Percentiles rank a stretch among this genome's conserved stretches.
These are phyloP conservation scores for Paramecium bursaria DNA, from an alignment of 73 alveolate genomes.

Conservation along the genomic window DNA sequence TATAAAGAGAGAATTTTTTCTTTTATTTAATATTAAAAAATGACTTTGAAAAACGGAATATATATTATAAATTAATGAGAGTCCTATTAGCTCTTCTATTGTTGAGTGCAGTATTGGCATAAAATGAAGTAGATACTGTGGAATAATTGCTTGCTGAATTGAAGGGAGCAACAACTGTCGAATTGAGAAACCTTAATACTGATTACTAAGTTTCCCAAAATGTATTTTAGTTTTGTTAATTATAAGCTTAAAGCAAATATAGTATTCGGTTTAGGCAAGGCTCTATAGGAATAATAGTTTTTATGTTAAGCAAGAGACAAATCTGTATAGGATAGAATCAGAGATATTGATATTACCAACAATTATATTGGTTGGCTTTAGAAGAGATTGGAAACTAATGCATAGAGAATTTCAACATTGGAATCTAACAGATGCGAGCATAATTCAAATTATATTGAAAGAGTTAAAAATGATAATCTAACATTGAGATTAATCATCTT, in stretches of 20 bases:
- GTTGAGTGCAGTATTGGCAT: not conserved
- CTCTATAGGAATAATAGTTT: conserved; percentile 18
- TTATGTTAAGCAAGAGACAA: conserved; percentile 48
- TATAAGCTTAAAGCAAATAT: conserved; percentile 44
- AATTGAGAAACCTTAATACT: conserved; percentile 39
- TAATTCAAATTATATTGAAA: conserved; percentile 36
- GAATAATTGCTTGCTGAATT: conserved; percentile 49
- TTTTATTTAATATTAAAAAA: too few species aligned
- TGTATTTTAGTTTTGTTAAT: not conserved
- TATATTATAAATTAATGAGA: too few species aligned
- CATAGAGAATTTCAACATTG: conserved; percentile 1
- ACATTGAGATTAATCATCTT: conserved; percentile 46
- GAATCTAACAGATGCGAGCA: conserved; percentile 50
- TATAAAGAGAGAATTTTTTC: too few species aligned
- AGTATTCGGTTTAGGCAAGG: conserved; percentile 46
- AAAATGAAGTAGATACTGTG: conserved; percentile 49
- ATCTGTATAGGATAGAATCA: conserved; percentile 29
- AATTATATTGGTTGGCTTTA: conserved; percentile 2
- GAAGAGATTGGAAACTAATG: conserved; percentile 37
- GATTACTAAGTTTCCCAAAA: conserved; percentile 45
- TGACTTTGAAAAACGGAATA: too few species aligned
- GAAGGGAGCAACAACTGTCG: conserved; percentile 54
- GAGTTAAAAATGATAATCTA: conserved; percentile 56
- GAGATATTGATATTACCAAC: conserved; percentile 29
- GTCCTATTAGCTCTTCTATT: too few species aligned